Percentiles rank a stretch among this genome's conserved stretches.
Evolutionary conservation across 2,329 filamentous ascomycete species (phyloP).

Genomic region (Mycosphaerella sp.): DNA sequence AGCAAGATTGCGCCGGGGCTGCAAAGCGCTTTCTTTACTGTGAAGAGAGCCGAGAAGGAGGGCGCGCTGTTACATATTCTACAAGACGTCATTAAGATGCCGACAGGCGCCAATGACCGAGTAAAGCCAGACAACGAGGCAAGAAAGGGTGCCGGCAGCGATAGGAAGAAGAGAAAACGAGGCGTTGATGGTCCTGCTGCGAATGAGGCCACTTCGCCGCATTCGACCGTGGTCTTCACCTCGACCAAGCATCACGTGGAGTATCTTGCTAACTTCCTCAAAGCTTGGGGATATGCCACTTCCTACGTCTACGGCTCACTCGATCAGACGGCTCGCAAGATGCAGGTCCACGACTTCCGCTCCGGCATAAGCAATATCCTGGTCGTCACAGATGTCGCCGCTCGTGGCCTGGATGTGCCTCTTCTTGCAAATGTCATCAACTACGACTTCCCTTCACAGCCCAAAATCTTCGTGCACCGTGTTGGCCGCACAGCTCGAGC

Average conservation of each 20-base stretch:
- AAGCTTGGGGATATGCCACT: constrained; percentile 73
- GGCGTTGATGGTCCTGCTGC: constrained; percentile 45
- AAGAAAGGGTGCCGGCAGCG: constrained; percentile 34
- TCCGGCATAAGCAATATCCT: constrained; percentile 79
- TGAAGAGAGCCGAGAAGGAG: constrained; percentile 92
- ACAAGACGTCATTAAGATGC: constrained; percentile 88
- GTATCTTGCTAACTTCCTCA: constrained; percentile 77
- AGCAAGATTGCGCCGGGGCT: constrained; percentile 94
- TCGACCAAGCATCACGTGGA: constrained; percentile 98
- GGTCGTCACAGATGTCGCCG: constrained; percentile 94
- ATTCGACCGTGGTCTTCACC: constrained; percentile 92
- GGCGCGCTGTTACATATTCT: constrained; percentile 83
- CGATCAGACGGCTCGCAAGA: constrained; percentile 86
- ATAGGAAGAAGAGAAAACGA: constrained; percentile 66
- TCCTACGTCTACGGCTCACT: constrained; percentile 93
- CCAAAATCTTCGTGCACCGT: constrained; percentile 93
- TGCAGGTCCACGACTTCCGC: constrained; percentile 87
- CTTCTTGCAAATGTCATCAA: constrained; percentile 96
- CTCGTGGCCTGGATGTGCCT: constrained; percentile 95
- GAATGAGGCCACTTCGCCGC: constrained; percentile 69
- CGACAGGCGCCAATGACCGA: constrained; percentile 57
- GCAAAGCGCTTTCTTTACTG: constrained; percentile 89
- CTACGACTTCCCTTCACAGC: constrained; percentile 94
- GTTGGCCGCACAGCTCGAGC: constrained; percentile 95
- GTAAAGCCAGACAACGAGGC: constrained; percentile 42